These are phyloP conservation scores for Musa troglodytarum DNA, from an alignment of 176 grass and related monocot species.

Conservation along the genomic window DNA sequence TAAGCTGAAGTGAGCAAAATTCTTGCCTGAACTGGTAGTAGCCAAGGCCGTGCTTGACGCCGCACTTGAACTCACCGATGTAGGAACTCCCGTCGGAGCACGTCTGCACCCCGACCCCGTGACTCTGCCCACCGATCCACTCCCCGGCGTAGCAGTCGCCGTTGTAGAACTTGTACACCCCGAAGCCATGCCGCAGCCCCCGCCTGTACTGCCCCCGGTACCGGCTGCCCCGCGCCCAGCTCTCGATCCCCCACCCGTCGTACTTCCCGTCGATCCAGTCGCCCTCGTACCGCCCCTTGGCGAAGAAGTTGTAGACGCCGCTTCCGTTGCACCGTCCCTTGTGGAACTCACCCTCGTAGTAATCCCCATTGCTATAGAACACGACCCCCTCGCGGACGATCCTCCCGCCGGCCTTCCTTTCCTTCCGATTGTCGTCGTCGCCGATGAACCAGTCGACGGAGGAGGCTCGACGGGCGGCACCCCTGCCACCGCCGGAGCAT, in stretches of 20 bases:
- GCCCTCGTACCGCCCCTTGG: slow-evolving; percentile 15
- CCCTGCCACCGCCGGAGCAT: background rate
- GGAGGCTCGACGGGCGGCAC: background rate
- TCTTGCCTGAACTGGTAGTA: slow-evolving; percentile 14
- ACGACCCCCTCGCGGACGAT: slow-evolving; percentile 6
- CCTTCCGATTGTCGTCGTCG: background rate
- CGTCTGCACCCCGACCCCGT: slow-evolving; percentile 8
- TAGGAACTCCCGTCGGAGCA: slow-evolving; percentile 12
- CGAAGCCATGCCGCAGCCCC: slow-evolving; percentile 14
- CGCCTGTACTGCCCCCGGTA: slow-evolving; percentile 9
- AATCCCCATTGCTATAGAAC: slow-evolving; percentile 10
- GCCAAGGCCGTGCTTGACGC: slow-evolving; percentile 17
- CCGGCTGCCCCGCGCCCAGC: slow-evolving; percentile 10
- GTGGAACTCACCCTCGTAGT: slow-evolving; percentile 15
- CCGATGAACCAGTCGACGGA: slow-evolving; percentile 10
- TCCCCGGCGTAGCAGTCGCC: slow-evolving; percentile 10
- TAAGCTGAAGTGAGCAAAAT: background rate
- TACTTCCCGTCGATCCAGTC: slow-evolving; percentile 19
- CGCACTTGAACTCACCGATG: slow-evolving; percentile 17
- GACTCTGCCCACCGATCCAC: slow-evolving; percentile 7
- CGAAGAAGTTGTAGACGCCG: slow-evolving; percentile 7
- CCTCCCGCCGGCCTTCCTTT: background rate
- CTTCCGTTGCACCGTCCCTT: slow-evolving; percentile 8
- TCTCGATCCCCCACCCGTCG: slow-evolving; percentile 8
- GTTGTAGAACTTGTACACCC: slow-evolving; percentile 11